These are phyloP conservation scores for Huntiella moniliformis DNA, from an alignment of 2,329 filamentous ascomycete species.

Conservation along the genomic window DNA sequence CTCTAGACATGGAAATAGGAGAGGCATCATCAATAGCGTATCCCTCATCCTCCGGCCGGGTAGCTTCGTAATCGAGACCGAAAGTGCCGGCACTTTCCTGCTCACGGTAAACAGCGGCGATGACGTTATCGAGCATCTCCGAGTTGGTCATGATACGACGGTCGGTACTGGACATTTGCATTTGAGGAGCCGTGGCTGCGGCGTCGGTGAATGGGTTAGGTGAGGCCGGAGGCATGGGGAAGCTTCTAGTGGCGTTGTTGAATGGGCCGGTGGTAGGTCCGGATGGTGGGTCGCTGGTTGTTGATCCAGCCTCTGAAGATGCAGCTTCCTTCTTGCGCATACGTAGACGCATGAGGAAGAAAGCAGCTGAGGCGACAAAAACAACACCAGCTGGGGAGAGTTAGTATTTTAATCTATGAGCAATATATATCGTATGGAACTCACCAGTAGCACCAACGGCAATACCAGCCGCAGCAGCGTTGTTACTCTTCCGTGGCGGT, in stretches of 20 bases:
- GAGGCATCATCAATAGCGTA: conserved; percentile 10
- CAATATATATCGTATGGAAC: background rate
- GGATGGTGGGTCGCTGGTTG: background rate
- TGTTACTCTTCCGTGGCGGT: conserved; percentile 1
- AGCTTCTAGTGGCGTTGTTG: background rate
- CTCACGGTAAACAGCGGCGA: conserved; percentile 4
- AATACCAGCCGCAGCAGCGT: conserved; percentile 7
- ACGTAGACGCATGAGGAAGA: conserved; percentile 7
- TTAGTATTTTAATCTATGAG: background rate
- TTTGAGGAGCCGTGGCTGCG: too few relatives aligned
- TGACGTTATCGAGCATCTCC: conserved; percentile 9
- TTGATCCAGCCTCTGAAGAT: background rate
- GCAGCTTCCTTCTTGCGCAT: conserved; percentile 3
- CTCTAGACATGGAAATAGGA: background rate
- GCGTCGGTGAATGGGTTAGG: conserved; percentile 1
- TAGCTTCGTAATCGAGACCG: background rate
- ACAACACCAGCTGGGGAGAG: conserved; percentile 7
- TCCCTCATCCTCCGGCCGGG: background rate
- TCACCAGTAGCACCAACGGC: conserved; percentile 11
- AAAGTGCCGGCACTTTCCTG: background rate
- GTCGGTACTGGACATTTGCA: too few relatives aligned
- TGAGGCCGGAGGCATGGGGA: background rate
- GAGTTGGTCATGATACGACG: conserved; percentile 10
- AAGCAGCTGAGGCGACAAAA: conserved; percentile 8
- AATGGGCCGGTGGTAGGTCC: background rate